Evolutionary conservation across 73 alveolate species (phyloP).

Genomic region (Urostyla sp.): DNA sequence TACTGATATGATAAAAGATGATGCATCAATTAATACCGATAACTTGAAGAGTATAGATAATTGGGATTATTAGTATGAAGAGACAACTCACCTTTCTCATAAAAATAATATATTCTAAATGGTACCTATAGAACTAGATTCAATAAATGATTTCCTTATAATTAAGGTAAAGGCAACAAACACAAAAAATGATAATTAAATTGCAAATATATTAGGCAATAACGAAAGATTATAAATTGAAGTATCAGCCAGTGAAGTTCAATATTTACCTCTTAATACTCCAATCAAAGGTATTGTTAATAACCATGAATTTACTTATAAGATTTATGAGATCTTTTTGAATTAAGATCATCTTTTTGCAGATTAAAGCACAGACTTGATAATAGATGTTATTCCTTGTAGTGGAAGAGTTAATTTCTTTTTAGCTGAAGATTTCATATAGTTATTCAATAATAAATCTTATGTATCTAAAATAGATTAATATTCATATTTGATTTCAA

Average conservation of each 20-base stretch:
- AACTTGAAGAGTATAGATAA: too few species aligned
- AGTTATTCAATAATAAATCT: neutral
- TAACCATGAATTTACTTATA: conserved; percentile 16
- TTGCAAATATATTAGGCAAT: neutral
- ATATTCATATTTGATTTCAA: too few species aligned
- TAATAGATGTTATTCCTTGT: conserved; percentile 38
- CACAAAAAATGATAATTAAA: neutral
- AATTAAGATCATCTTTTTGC: neutral
- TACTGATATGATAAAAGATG: too few species aligned
- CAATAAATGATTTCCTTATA: neutral
- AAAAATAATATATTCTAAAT: neutral
- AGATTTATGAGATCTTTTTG: conserved; percentile 27
- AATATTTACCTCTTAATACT: neutral
- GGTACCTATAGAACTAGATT: neutral
- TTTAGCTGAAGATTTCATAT: conserved; percentile 13
- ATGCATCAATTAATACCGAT: too few species aligned
- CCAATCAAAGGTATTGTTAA: conserved; percentile 50
- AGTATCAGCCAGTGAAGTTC: conserved; percentile 31
- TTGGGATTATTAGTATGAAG: too few species aligned
- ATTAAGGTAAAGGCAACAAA: neutral
- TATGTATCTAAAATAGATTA: too few species aligned
- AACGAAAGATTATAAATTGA: conserved; percentile 10
- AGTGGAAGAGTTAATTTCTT: conserved; percentile 40
- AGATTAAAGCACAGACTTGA: conserved; percentile 9
- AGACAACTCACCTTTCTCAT: too few species aligned